Conservation (phyloP, 371 early-diverging fungal species). For the Chytridium lagenaria region DNA sequence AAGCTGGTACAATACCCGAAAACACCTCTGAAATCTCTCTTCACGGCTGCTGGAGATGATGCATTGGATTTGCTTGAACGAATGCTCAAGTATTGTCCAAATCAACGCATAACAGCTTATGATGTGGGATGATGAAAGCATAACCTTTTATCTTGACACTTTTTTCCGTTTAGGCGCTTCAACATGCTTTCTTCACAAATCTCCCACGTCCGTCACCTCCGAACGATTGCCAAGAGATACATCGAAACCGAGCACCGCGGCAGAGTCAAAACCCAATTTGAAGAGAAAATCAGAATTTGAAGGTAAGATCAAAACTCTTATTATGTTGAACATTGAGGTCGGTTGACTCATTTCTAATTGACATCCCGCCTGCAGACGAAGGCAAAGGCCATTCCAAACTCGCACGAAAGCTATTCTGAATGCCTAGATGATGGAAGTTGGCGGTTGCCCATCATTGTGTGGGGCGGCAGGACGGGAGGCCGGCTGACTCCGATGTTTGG, state of each 20-base stretch:
- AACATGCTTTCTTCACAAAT: conserved; percentile 91
- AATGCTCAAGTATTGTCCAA: conserved; percentile 93
- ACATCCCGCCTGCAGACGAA: neutral
- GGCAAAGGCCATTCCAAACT: neutral
- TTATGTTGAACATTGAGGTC: no score
- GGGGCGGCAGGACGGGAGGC: no score
- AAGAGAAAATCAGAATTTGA: conserved; percentile 9
- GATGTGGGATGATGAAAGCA: conserved; percentile 59
- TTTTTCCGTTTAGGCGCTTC: conserved; percentile 68
- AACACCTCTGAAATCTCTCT: conserved; percentile 78
- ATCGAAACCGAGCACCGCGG: neutral
- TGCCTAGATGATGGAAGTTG: no score
- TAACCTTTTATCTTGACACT: neutral
- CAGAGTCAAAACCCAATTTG: neutral
- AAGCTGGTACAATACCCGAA: conserved; percentile 71
- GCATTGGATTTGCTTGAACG: conserved; percentile 90
- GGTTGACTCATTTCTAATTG: neutral
- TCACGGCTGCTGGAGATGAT: conserved; percentile 93
- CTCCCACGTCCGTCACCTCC: conserved; percentile 87
- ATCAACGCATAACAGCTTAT: conserved; percentile 82
- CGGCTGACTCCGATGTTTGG: no score
- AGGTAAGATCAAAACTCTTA: no score
- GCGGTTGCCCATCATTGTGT: no score
- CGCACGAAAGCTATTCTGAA: neutral
- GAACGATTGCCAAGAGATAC: conserved; percentile 74